Base-by-base conservation (phyloP, 371 early-diverging fungal species). In the Ordospora pajunii region DNA sequence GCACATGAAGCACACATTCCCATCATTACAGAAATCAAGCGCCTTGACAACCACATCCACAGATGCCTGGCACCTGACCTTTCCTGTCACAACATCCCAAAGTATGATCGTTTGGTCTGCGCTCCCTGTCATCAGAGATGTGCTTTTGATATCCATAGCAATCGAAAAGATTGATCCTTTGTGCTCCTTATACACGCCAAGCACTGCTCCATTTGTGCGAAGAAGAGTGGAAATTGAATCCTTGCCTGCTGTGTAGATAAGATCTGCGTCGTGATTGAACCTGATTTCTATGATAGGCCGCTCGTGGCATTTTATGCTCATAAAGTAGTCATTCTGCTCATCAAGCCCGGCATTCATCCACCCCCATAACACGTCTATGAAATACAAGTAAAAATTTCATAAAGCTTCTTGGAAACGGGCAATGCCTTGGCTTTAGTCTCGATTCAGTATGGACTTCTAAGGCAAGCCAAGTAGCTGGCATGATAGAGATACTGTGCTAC, bases 191-290 rank as follows among this genome's bases (percentile, higher is more conserved):
- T 91, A 97, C 40, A 91, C 91, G 52, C 97, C 97, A 19, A 96
- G 86, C 54, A 93, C 89, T 86, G 96, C 94, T 76, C 97, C 97
- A 81, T 93, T 94, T 85, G 94, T 89, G 82, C 90, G 93, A 93
- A 95, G 95, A 62, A 92, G 92, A 78, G 89, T 91, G 65, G 91
- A 89, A 49, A 89, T 88, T 72, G 89, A 90, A 88, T 97, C 96
- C 87, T 95, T 95, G 25, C 93, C 90, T 53, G 90, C 91, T 2
- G 93, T 89, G 87, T 97, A 96, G 74, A 99, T 87, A 64, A 99
- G 87, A 87, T 99, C 99, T 70, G 98, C 99, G 80, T 97, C 97
- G 62, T 88, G 80, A 88, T 99, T 96, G 89, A 94, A 97, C 86
- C 92, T 93, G 84, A 99, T 89, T 83, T 92, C 92, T 63, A 96